These are phyloP conservation scores for Rosa hybrid DNA, from an alignment of 331 rosid genomes.

Conservation along the genomic window DNA sequence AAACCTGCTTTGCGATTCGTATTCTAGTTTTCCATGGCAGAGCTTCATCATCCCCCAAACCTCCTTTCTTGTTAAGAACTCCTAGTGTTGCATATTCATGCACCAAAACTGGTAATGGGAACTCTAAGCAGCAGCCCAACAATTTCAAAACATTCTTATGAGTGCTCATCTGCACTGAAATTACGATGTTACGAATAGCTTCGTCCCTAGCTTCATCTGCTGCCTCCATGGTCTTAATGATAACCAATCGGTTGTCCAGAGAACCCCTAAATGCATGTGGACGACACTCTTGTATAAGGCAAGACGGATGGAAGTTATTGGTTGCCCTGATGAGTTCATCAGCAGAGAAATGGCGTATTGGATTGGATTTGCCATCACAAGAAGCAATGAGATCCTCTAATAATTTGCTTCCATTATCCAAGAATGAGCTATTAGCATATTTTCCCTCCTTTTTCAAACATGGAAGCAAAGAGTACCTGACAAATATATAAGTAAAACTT, in stretches of 20 bases:
- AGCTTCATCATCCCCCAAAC: not conserved
- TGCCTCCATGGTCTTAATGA: not conserved
- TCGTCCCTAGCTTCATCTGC: not conserved
- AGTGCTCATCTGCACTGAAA: not conserved
- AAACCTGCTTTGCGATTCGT: not conserved
- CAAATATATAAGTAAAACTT: too few species aligned
- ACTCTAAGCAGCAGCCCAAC: conserved; percentile 2
- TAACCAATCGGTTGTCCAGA: not conserved
- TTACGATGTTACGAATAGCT: not conserved
- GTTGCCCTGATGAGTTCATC: not conserved
- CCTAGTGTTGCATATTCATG: not conserved
- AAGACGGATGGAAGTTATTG: not conserved
- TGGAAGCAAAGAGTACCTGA: not conserved
- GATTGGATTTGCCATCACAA: conserved; percentile 8
- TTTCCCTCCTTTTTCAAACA: not conserved
- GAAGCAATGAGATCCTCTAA: not conserved
- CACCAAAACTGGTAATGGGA: not conserved
- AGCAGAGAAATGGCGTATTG: not conserved
- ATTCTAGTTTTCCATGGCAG: not conserved
- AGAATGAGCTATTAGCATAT: not conserved
- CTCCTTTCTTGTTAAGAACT: not conserved
- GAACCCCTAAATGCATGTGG: not conserved
- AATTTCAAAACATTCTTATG: conserved; percentile 1
- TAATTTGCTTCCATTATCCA: not conserved
- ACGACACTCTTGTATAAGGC: not conserved